Evolutionary conservation across 768 basidiomycete species (phyloP), one percentile per base, ranked within the genome.

Genomic region (Ramaria sp.): DNA sequence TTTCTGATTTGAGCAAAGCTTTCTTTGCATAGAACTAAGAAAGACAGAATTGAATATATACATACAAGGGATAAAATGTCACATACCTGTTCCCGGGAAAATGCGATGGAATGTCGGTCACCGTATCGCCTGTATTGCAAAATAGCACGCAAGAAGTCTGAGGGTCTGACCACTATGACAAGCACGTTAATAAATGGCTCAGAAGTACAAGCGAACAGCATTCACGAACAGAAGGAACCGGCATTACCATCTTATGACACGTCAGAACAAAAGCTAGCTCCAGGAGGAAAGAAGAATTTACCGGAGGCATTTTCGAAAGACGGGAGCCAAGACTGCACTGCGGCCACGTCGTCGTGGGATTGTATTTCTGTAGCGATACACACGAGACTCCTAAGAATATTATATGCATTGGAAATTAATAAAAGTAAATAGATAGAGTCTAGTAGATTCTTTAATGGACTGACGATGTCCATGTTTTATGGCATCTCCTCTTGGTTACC

Each of bases 261-360:
- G 16, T 41, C 18, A 41, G 39, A 22, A n/a, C 34, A 38, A 6
- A 22, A 42, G 52, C 13, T 43, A 30, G 18, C 28, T 36, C 27
- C 16, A 16, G 20, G 32, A 22, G 52, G 25, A 3, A 27, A 13
- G 20, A 25, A 34, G 15, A 39, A 10, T 3, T 53, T 10, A 42
- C 10, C 24, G 12, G 18, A 10, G 16, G 7, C 18, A 20, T 36
- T 13, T 42, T 24, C 43, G 24, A 32, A 28, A 37, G 16, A 52
- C 15, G 38, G 38, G 13, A 52, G 36, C 51, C 51, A 52, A 9
- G 51, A 41, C 30, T 52, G 51, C 24, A 52, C 22, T 1, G 51
- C 51, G 18, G 28, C 18, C n/a, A 22, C 25, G 28, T 44, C n/a
- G n/a, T n/a, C n/a, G n/a, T n/a, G n/a, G n/a, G n/a, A n/a, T n/a